Base-by-base conservation (phyloP, 495 filamentous ascomycete species). In the Achaetomiella virescens region DNA sequence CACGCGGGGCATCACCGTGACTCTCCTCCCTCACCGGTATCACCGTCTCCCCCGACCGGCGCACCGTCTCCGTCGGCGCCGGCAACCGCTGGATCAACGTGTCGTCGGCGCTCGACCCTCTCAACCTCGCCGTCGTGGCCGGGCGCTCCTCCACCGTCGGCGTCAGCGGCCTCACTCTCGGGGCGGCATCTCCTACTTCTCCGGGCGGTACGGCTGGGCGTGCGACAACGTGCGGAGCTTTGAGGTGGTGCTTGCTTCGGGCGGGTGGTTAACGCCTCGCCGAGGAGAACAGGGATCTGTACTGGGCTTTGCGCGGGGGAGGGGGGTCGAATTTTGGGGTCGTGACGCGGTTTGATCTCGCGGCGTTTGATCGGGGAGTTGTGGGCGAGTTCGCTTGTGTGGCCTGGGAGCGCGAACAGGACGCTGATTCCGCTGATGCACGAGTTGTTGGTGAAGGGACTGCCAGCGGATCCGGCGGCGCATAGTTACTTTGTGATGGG, bases 241-340 rank as follows among this genome's bases (percentile, higher is more conserved):
- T 56, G 70, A 82, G 61, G 71, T 74, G 4, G 75, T 79, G 9
- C 47, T 73, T 8, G 66, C 78, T 14, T 69, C 80, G 44, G 78
- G 79, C 60, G 64, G 0, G 65, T 83, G 41, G 67, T 81, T 12
- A 59, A 68, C 10, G 77, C 71, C 5, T 78, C 71, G 55, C 55
- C 68, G 37, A 60, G 11, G 55, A 47, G 15, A 64, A 81, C 64
- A 18, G 60, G 4, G 78, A 84, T 61, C 72, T 86, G 1, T 84
- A 70, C 70, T 77, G 75, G 71, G 81, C 81, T 20, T 64, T 85
- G 52, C 81, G 80, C 63, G 81, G 79, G 4, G 81, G 80, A 2
- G 81, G 80, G 15, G 74, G 70, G 52, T 79, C 75, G 59, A 83
- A 80, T 66, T 82, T 82, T 47, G 81, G 82, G 8, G 66, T 83